Conservation (phyloP, 2,329 filamentous ascomycete genomes). For the Paraphoma sp. region DNA sequence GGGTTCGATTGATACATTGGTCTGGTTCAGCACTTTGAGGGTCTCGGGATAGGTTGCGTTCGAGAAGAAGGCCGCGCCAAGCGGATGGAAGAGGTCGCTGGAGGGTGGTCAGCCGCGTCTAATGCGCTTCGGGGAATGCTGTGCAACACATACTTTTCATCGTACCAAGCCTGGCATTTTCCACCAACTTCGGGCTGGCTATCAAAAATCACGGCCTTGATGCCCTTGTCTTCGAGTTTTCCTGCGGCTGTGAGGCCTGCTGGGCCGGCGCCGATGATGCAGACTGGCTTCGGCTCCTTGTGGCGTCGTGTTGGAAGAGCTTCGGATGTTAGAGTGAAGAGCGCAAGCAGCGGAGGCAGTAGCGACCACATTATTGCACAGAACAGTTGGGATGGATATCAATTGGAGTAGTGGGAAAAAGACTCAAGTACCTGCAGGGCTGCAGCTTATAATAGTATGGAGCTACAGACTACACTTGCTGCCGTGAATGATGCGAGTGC, state of each 20-base stretch:
- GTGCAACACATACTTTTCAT: slow-evolving; percentile 44
- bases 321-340: slow-evolving; percentile 28
- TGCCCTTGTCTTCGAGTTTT: slow-evolving; percentile 42
- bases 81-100: slow-evolving; percentile 48
- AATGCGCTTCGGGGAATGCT: slow-evolving; percentile 20
- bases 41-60: slow-evolving; percentile 46
- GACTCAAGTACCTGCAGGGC: slow-evolving; percentile 27
- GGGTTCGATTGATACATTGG: slow-evolving; percentile 38
- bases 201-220: slow-evolving; percentile 46
- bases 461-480: background rate
- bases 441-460: slow-evolving; percentile 26
- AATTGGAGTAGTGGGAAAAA: slow-evolving; percentile 22
- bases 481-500: slow-evolving; percentile 1
- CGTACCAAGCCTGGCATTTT: slow-evolving; percentile 48
- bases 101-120: slow-evolving; percentile 43
- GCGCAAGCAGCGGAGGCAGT: slow-evolving; percentile 26
- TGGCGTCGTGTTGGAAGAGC: slow-evolving; percentile 34
- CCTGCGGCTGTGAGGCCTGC: slow-evolving; percentile 44
- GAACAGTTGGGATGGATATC: slow-evolving; percentile 5
- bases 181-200: slow-evolving; percentile 44
- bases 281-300: slow-evolving; percentile 37
- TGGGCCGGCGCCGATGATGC: slow-evolving; percentile 48
- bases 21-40: slow-evolving; percentile 41
- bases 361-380: slow-evolving; percentile 29
- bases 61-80: slow-evolving; percentile 49